Evolutionary conservation across 2,329 filamentous ascomycete species (phyloP).

Genomic region (Penicillium griseofulvum): DNA sequence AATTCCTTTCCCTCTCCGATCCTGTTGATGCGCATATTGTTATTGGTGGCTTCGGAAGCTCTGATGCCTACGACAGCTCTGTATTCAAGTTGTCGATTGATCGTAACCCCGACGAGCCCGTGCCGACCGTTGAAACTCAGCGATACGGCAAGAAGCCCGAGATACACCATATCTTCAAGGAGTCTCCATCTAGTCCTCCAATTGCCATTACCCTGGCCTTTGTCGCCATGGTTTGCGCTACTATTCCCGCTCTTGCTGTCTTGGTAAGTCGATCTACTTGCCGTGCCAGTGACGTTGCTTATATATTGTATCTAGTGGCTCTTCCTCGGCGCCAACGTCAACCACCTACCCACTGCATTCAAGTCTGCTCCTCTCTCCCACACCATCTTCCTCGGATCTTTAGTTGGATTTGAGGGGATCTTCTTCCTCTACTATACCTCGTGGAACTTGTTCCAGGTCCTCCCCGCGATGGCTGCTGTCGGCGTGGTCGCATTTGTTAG

Average conservation of each 20-base stretch:
- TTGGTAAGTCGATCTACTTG: conserved; percentile 53
- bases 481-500: conserved; percentile 75
- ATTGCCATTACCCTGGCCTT: conserved; percentile 78
- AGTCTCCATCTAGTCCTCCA: conserved; percentile 76
- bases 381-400: conserved; percentile 77
- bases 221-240: conserved; percentile 66
- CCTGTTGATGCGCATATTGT: conserved; percentile 78
- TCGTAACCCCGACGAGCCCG: conserved; percentile 60
- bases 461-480: conserved; percentile 70
- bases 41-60: conserved; percentile 79
- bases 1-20: conserved; percentile 67
- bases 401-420: conserved; percentile 81
- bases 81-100: conserved; percentile 71
- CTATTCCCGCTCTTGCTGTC: conserved; percentile 70
- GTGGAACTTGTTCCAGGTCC: conserved; percentile 88
- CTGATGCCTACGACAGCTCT: conserved; percentile 63
- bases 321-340: conserved; percentile 75
- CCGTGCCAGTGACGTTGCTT: conserved; percentile 2
- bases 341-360: conserved; percentile 73
- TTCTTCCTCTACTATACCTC: conserved; percentile 92
- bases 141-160: conserved; percentile 81
- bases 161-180: conserved; percentile 87
- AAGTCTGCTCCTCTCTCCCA: conserved; percentile 76
- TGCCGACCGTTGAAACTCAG: conserved; percentile 64
- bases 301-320: conserved; percentile 62